Conservation (phyloP, 2,329 filamentous ascomycete genomes). For the Cryphonectria parasitica region DNA sequence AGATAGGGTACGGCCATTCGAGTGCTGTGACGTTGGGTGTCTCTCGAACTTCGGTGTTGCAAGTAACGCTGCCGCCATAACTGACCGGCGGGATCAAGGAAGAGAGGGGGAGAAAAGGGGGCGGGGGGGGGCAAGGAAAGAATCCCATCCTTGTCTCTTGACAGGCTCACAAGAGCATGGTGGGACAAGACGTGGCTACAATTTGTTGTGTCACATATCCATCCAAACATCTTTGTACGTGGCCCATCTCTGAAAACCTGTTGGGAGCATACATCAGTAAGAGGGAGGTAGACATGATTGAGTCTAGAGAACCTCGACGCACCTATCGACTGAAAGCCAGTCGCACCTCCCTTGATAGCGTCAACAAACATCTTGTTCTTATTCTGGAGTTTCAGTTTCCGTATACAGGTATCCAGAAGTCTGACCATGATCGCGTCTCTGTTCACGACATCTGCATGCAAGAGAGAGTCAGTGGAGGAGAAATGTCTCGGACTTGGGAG, state of each 20-base stretch:
- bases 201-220: constrained; percentile 35
- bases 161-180: background rate
- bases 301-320: constrained; percentile 33
- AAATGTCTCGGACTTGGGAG: background rate
- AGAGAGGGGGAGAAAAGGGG: too few species aligned
- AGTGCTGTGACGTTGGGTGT: background rate
- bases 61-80: background rate
- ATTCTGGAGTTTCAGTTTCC: constrained; percentile 50
- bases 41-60: too few species aligned
- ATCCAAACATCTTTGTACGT: constrained; percentile 60
- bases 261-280: constrained; percentile 12
- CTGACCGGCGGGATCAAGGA: background rate
- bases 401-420: constrained; percentile 57
- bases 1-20: background rate
- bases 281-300: constrained; percentile 1
- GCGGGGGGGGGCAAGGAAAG: too few species aligned
- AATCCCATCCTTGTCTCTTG: too few species aligned
- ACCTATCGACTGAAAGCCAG: constrained; percentile 58
- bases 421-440: constrained; percentile 56
- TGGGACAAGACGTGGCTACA: background rate
- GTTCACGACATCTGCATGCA: constrained; percentile 44
- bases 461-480: background rate
- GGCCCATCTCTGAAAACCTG: constrained; percentile 64
- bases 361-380: constrained; percentile 61
- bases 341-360: constrained; percentile 54